Evolutionary conservation across 768 basidiomycete genomes (phyloP), one percentile per base, ranked within the genome.

Genomic region (Boletellus emodensis): DNA sequence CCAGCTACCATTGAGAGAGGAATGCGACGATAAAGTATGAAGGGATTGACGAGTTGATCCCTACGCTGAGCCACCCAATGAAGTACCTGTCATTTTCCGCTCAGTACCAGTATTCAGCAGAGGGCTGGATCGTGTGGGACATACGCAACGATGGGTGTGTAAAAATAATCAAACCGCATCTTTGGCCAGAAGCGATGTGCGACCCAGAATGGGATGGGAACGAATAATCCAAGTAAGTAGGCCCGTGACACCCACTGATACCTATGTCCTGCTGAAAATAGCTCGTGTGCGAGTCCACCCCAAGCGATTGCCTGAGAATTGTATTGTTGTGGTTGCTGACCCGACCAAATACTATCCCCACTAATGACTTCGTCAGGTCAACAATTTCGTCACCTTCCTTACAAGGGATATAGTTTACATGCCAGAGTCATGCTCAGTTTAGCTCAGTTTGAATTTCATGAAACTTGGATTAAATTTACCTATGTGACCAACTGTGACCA

Each of bases 381-480:
- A n/a, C n/a, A n/a, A n/a, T n/a, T n/a, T n/a, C n/a, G n/a, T n/a
- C n/a, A n/a, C n/a, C n/a, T n/a, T n/a, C n/a, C n/a, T n/a, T n/a
- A n/a, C n/a, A n/a, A n/a, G n/a, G n/a, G n/a, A n/a, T n/a, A n/a
- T n/a, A n/a, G n/a, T n/a, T n/a, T n/a, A n/a, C n/a, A n/a, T n/a
- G n/a, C n/a, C n/a, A n/a, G n/a, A n/a, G n/a, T n/a, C n/a, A n/a
- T n/a, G n/a, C n/a, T n/a, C n/a, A n/a, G n/a, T n/a, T n/a, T n/a
- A n/a, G n/a, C n/a, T n/a, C n/a, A n/a, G n/a, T n/a, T n/a, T n/a
- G n/a, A n/a, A n/a, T n/a, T n/a, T n/a, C n/a, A n/a, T n/a, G n/a
- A n/a, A n/a, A n/a, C n/a, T n/a, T n/a, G n/a, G 78, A 35, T 64
- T 72, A 44, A 30, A 71, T 73, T 59, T 84, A n/a, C n/a, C n/a